phyloP scores from a whole-genome alignment of 257 asterid species.

The Cynanchum wilfordii region DNA sequence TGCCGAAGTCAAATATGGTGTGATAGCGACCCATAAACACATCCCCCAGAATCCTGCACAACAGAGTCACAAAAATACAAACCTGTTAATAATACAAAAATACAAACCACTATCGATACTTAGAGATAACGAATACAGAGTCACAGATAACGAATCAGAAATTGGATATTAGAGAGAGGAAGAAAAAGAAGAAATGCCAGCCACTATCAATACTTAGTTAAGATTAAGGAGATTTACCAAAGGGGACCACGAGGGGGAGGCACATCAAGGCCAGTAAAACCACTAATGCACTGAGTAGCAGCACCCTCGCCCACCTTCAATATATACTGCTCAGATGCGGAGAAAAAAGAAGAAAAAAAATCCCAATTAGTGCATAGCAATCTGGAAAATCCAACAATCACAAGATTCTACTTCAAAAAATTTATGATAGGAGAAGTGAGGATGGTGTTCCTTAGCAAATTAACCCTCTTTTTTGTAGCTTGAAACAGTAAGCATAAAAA shows the following conservation, averaged over 20 bases:
- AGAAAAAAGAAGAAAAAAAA: background rate
- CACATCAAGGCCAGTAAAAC: slow-evolving; percentile 78
- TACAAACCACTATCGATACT: too few relatives aligned
- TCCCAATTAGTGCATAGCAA: slow-evolving; percentile 2
- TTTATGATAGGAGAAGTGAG: too few relatives aligned
- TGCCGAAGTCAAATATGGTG: slow-evolving; percentile 76
- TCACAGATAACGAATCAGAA: background rate
- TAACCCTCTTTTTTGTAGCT: too few relatives aligned
- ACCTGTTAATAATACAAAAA: background rate
- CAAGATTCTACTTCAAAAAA: background rate
- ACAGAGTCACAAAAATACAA: background rate
- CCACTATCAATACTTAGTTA: background rate
- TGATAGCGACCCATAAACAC: slow-evolving; percentile 96
- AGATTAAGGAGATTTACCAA: slow-evolving; percentile 44
- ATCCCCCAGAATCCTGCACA: slow-evolving; percentile 87
- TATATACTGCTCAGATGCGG: slow-evolving; percentile 50
- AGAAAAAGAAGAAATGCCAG: background rate
- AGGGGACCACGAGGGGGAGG: slow-evolving; percentile 99
- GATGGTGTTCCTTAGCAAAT: too few relatives aligned
- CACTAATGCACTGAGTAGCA: slow-evolving; percentile 87
- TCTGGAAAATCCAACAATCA: too few relatives aligned
- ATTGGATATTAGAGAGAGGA: background rate
- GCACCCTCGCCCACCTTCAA: slow-evolving; percentile 87
- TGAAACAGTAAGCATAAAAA: too few relatives aligned
- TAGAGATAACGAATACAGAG: too few relatives aligned